Conservation (phyloP, 371 early-diverging fungal species). For the Rhizopus delemar region DNA sequence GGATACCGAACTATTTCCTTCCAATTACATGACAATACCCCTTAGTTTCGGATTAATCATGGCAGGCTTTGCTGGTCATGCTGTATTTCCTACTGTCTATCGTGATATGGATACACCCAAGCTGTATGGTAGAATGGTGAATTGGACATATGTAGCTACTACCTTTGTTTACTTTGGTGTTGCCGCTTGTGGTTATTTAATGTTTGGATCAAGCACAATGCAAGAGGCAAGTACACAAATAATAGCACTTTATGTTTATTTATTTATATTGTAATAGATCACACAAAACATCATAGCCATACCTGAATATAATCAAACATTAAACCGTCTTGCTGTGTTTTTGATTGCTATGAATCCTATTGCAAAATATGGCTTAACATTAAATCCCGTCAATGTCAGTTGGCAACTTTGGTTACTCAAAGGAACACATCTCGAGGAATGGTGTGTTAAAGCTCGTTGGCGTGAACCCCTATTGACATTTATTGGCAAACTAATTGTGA, state of each 20-base stretch:
- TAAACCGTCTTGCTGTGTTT: slow-evolving; percentile 61
- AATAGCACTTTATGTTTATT: too few species aligned
- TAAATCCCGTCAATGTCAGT: slow-evolving; percentile 62
- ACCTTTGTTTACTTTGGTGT: slow-evolving; percentile 43
- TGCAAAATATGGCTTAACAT: slow-evolving; percentile 69
- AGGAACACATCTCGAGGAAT: slow-evolving; percentile 25
- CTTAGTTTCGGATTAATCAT: slow-evolving; percentile 48
- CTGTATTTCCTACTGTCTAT: slow-evolving; percentile 50
- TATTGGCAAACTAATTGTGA: slow-evolving; percentile 36
- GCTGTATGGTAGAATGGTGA: slow-evolving; percentile 42
- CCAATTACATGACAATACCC: slow-evolving; percentile 35
- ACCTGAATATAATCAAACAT: slow-evolving; percentile 52
- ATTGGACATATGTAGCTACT: slow-evolving; percentile 43
- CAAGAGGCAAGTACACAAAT: slow-evolving; percentile 52
- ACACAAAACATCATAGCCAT: slow-evolving; percentile 67
- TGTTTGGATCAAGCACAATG: slow-evolving; percentile 73
- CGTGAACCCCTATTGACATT: slow-evolving; percentile 25
- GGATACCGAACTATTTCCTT: slow-evolving; percentile 41
- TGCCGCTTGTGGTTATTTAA: slow-evolving; percentile 64
- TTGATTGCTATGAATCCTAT: slow-evolving; percentile 71
- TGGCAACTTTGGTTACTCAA: slow-evolving; percentile 51
- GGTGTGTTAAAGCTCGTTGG: slow-evolving; percentile 29
- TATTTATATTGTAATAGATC: slow-evolving; percentile 41
- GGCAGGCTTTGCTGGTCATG: slow-evolving; percentile 55
- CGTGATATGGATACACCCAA: slow-evolving; percentile 54